Percentiles rank a stretch among this genome's conserved stretches.
Conservation (phyloP, 2,329 filamentous ascomycete genomes). For the Neofusicoccum parvum region DNA sequence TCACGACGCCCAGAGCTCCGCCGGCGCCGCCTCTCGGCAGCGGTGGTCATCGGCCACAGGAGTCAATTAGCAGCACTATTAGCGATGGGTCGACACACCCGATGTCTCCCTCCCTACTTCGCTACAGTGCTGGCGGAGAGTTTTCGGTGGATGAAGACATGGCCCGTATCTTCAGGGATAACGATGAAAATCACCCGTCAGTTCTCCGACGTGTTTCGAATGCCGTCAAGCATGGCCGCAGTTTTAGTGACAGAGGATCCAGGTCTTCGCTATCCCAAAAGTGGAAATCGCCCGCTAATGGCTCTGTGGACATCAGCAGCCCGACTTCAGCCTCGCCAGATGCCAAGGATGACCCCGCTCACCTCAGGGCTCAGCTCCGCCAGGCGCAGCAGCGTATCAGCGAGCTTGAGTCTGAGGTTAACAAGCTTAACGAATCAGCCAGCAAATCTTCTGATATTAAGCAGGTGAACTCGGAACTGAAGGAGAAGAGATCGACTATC, state of each 20-base stretch:
- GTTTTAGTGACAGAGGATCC: slow-evolving; percentile 67
- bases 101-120: slow-evolving; percentile 39
- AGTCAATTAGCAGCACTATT: slow-evolving; percentile 49
- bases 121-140: slow-evolving; percentile 74
- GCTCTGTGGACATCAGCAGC: slow-evolving; percentile 64
- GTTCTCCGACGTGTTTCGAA: slow-evolving; percentile 89
- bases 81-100: slow-evolving; percentile 40
- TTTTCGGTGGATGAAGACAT: slow-evolving; percentile 97
- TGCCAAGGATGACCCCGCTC: slow-evolving; percentile 47
- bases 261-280: slow-evolving; percentile 39
- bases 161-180: slow-evolving; percentile 74
- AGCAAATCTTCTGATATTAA: slow-evolving; percentile 65
- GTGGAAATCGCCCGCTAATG: slow-evolving; percentile 43
- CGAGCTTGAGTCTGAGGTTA: slow-evolving; percentile 82
- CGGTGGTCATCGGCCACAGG: slow-evolving; percentile 42
- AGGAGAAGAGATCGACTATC: slow-evolving; percentile 94
- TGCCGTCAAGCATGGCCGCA: slow-evolving; percentile 88
- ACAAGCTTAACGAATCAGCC: slow-evolving; percentile 52
- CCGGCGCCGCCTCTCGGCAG: slow-evolving; percentile 40
- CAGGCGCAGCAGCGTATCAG: slow-evolving; percentile 82
- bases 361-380: slow-evolving; percentile 70
- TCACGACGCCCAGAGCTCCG: slow-evolving; percentile 49
- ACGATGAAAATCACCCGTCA: slow-evolving; percentile 53
- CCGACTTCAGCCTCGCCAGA: slow-evolving; percentile 65
- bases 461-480: slow-evolving; percentile 81